A percentile compares a stretch with the other conserved stretches of the same genome.
These are phyloP conservation scores for Tephrocybe sp. DNA, from an alignment of 768 basidiomycete genomes.

Conservation along the genomic window DNA sequence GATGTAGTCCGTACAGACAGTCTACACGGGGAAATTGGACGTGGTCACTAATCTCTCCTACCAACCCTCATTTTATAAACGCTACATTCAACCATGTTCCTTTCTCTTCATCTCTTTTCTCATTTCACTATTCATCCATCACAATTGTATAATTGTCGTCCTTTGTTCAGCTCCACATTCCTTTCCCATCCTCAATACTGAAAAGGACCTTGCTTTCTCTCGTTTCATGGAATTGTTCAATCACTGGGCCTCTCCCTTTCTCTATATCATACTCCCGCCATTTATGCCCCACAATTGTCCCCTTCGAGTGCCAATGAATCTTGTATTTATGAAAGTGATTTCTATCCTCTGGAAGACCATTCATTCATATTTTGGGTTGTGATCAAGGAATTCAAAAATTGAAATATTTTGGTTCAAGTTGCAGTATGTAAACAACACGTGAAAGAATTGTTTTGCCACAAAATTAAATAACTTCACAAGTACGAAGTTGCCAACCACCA, in stretches of 20 bases:
- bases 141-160: constrained; percentile 28
- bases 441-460: neutral
- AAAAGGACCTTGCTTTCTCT: constrained; percentile 26
- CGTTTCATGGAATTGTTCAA: constrained; percentile 29
- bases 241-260: constrained; percentile 20
- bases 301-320: constrained; percentile 15
- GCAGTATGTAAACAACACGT: neutral
- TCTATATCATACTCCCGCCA: constrained; percentile 34
- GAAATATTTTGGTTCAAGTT: neutral
- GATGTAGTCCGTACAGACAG: constrained; percentile 41
- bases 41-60: constrained; percentile 33
- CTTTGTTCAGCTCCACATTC: constrained; percentile 28
- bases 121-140: constrained; percentile 12
- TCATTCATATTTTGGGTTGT: neutral
- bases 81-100: constrained; percentile 19
- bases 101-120: neutral
- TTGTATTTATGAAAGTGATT: constrained; percentile 20
- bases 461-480: neutral
- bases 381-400: too few species aligned
- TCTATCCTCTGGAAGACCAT: neutral
- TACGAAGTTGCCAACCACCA: neutral
- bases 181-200: constrained; percentile 24
- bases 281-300: constrained; percentile 26
- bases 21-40: constrained; percentile 42
- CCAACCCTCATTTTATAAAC: constrained; percentile 14